Conservation (phyloP, 2,329 filamentous ascomycete genomes). For the Fusarium devonianum region DNA sequence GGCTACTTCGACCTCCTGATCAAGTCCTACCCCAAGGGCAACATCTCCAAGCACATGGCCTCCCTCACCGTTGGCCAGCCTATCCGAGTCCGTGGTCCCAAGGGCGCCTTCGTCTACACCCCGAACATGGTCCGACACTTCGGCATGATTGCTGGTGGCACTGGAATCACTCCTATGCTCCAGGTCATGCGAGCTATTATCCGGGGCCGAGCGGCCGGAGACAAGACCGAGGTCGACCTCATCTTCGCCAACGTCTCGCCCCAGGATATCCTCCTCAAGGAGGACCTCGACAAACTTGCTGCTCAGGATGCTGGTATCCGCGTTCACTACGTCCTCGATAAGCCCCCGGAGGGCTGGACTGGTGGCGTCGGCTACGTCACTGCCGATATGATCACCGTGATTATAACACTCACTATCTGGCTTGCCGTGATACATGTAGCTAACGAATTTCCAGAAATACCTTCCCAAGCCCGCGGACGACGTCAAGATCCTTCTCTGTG, state of each 20-base stretch:
- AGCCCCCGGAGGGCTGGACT: constrained; percentile 88
- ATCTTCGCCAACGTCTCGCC: constrained; percentile 96
- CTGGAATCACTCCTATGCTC: constrained; percentile 98
- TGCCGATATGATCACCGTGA: constrained; percentile 89
- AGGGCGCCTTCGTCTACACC: constrained; percentile 96
- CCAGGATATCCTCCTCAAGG: constrained; percentile 91
- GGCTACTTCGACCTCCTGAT: constrained; percentile 96
- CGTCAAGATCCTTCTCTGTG: constrained; percentile 93
- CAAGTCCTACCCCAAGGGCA: constrained; percentile 97
- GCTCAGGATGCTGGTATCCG: constrained; percentile 82
- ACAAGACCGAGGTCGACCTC: constrained; percentile 88
- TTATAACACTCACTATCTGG: constrained; percentile 38
- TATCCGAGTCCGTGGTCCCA: constrained; percentile 91
- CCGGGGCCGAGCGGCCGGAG: constrained; percentile 77
- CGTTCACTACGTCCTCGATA: constrained; percentile 95
- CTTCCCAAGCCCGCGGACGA: constrained; percentile 84
- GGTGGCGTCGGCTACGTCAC: constrained; percentile 96
- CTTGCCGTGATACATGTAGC: constrained; percentile 31
- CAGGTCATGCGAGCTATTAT: constrained; percentile 93
- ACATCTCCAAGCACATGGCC: constrained; percentile 94
- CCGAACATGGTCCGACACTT: constrained; percentile 97
- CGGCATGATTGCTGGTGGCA: constrained; percentile 97
- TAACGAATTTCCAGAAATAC: constrained; percentile 63
- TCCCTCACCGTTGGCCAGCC: constrained; percentile 81
- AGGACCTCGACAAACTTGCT: constrained; percentile 84